phyloP scores from a whole-genome alignment of 2,329 filamentous ascomycete species.

The Drechslerella coelobrocha region DNA sequence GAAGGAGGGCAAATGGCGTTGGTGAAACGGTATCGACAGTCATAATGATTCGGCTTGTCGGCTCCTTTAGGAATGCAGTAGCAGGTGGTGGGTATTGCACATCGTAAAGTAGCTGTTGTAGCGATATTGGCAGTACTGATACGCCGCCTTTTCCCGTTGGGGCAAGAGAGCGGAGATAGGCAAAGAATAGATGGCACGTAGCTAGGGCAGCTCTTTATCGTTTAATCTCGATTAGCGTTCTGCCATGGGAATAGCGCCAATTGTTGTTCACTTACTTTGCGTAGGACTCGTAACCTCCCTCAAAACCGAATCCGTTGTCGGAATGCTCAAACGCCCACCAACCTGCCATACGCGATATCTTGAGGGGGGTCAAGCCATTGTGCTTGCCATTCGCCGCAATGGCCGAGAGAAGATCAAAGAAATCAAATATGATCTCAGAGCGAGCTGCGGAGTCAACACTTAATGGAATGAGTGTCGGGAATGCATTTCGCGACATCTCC shows the following conservation, averaged over 20 bases:
- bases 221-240: slow-evolving; percentile 39
- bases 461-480: slow-evolving; percentile 93
- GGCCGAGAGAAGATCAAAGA: slow-evolving; percentile 90
- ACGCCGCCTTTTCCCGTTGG: slow-evolving; percentile 79
- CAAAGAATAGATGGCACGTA: slow-evolving; percentile 96
- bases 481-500: slow-evolving; percentile 86
- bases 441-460: slow-evolving; percentile 87
- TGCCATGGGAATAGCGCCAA: slow-evolving; percentile 9
- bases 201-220: slow-evolving; percentile 81
- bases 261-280: slow-evolving; percentile 66
- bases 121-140: slow-evolving; percentile 82
- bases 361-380: slow-evolving; percentile 90
- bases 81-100: slow-evolving; percentile 90
- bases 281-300: slow-evolving; percentile 92
- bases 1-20: slow-evolving; percentile 87
- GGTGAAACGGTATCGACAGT: slow-evolving; percentile 94
- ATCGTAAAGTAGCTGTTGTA: slow-evolving; percentile 87
- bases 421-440: slow-evolving; percentile 89
- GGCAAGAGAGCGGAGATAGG: slow-evolving; percentile 86
- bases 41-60: slow-evolving; percentile 91
- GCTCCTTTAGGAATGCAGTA: slow-evolving; percentile 76
- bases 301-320: slow-evolving; percentile 88
- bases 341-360: slow-evolving; percentile 90
- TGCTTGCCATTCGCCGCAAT: slow-evolving; percentile 90
- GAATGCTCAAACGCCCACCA: slow-evolving; percentile 98